A percentile compares a stretch with the other conserved stretches of the same genome.
Evolutionary conservation across 352 stramenopile genomes (phyloP).

Genomic region (Paralagenidium karlingii): DNA sequence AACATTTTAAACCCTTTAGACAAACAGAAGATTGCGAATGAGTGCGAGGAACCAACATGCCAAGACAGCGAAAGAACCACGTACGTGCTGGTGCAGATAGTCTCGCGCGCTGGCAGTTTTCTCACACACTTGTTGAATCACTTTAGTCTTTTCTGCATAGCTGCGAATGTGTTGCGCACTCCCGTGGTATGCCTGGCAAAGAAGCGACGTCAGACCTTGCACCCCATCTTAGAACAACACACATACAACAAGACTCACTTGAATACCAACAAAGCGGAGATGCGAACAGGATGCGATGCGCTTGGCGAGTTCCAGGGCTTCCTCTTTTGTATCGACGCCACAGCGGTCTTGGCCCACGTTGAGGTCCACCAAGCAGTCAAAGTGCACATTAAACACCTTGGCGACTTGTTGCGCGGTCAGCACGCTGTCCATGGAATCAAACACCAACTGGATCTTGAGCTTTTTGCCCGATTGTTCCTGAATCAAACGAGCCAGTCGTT

Average conservation of each 20-base stretch:
- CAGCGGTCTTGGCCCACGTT: conserved; percentile 68
- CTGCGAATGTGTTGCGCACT: conserved; percentile 57
- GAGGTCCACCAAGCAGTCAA: conserved; percentile 53
- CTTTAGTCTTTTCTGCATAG: conserved; percentile 26
- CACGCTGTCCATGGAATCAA: conserved; percentile 34
- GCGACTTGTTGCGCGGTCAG: conserved; percentile 22
- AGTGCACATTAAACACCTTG: conserved; percentile 8
- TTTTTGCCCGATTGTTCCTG: conserved; percentile 10
- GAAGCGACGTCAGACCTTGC: not conserved
- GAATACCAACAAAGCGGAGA: conserved; percentile 31
- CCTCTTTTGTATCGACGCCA: conserved; percentile 34
- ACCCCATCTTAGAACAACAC: too few relatives aligned
- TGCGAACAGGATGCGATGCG: conserved; percentile 10
- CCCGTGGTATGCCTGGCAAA: conserved; percentile 51
- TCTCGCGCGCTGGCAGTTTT: conserved; percentile 28
- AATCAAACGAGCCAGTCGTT: conserved; percentile 30
- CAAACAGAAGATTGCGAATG: too few relatives aligned
- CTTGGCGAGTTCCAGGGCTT: conserved; percentile 24
- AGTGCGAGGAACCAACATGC: not conserved
- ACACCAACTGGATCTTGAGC: conserved; percentile 31
- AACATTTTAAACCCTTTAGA: conserved; percentile 16
- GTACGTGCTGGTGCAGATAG: conserved; percentile 10
- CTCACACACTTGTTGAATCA: conserved; percentile 22
- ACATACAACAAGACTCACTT: not conserved
- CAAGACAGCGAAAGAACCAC: not conserved